These are phyloP conservation scores for Alternaria sp. DNA, from an alignment of 2,329 filamentous ascomycete species.

Conservation along the genomic window DNA sequence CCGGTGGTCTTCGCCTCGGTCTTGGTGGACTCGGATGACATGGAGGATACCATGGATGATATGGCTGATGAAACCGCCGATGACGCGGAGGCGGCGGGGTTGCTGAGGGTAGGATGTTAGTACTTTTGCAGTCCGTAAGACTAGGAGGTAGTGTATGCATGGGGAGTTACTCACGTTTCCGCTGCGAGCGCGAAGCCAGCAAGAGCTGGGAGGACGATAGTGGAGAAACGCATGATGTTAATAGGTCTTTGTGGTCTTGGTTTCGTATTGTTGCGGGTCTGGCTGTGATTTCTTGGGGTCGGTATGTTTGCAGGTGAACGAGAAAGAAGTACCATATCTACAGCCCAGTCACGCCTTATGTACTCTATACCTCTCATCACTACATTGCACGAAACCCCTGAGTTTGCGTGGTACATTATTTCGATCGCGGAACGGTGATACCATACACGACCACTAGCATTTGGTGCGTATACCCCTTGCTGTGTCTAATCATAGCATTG, in stretches of 20 bases:
- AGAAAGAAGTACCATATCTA: fast-evolving
- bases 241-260: too few species aligned
- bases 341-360: background rate
- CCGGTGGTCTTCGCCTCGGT: background rate
- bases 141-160: background rate
- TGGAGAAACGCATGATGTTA: constrained; percentile 15
- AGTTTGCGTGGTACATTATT: background rate
- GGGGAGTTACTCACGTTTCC: background rate
- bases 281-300: fast-evolving
- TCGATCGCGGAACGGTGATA: background rate
- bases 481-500: too few species aligned
- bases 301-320: background rate
- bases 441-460: background rate
- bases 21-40: background rate
- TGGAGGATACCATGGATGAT: background rate
- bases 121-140: too few species aligned
- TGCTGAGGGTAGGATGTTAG: background rate
- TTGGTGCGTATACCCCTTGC: background rate
- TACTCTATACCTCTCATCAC: background rate
- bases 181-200: background rate
- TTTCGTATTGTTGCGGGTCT: too few species aligned
- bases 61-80: background rate
- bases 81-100: background rate
- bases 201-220: constrained; percentile 5
- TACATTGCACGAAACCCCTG: background rate